Percentiles rank a stretch among this genome's conserved stretches.
These are phyloP conservation scores for Ormosia semicastrata DNA, from an alignment of 306 rosid species.

Conservation along the genomic window DNA sequence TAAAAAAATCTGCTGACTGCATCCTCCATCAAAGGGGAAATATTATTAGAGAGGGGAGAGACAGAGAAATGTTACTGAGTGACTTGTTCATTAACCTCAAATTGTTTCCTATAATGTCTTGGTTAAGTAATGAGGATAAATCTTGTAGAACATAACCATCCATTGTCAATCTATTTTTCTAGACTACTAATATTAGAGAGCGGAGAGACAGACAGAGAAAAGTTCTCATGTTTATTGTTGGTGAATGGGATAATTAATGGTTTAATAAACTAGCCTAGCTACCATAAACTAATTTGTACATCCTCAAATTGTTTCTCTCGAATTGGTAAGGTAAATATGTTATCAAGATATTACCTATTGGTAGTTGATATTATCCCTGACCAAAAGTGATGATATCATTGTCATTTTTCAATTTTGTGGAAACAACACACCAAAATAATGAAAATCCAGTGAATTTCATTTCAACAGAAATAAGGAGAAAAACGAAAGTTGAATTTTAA, in stretches of 20 bases:
- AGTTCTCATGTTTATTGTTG: not conserved
- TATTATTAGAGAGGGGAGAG: not conserved
- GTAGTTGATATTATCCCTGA: not conserved
- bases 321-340: not conserved
- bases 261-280: not conserved
- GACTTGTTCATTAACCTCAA: not conserved
- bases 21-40: not conserved
- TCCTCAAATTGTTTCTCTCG: not conserved
- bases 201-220: not conserved
- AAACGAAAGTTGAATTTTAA: not conserved
- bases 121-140: not conserved
- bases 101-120: not conserved
- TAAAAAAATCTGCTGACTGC: not conserved
- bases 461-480: not conserved
- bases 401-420: not conserved
- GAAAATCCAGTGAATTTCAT: not conserved
- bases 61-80: not conserved
- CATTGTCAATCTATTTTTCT: not conserved
- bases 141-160: not conserved
- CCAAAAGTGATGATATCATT: not conserved
- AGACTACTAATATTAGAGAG: not conserved
- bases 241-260: not conserved
- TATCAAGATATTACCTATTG: not conserved
- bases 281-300: not conserved
- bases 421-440: not conserved